phyloP scores from a whole-genome alignment of 108 stramenopile genomes.

The Pseudonitzschia multiseries region DNA sequence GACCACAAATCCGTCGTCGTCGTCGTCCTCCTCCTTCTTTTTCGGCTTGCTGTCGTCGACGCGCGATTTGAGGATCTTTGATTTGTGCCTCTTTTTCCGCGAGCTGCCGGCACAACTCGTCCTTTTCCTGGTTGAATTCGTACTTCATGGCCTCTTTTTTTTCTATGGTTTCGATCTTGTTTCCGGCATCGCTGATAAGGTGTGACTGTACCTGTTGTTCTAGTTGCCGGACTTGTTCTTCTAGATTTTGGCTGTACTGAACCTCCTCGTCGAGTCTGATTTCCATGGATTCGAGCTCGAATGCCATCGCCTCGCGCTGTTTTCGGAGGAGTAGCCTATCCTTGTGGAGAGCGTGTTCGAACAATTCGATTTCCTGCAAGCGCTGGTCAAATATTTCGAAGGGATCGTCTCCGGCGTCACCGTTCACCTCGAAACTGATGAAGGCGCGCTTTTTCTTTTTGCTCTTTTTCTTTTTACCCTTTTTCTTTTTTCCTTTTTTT shows the following conservation, averaged over 20 bases:
- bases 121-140: neutral
- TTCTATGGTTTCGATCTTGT: neutral
- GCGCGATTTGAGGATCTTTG: conserved; percentile 1
- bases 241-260: neutral
- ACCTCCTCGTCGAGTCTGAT: conserved; percentile 20
- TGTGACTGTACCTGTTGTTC: conserved; percentile 1
- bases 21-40: neutral
- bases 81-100: conserved; percentile 5
- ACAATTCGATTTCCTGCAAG: conserved; percentile 3
- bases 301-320: conserved; percentile 17
- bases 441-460: conserved; percentile 4
- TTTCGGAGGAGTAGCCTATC: conserved; percentile 1
- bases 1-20: neutral
- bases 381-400: neutral
- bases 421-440: neutral
- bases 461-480: neutral
- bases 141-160: conserved; percentile 1
- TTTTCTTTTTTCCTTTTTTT: neutral
- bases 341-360: neutral
- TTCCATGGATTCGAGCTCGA: conserved; percentile 19
- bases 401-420: neutral
- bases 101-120: neutral
- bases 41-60: neutral
- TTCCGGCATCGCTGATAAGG: conserved; percentile 5
- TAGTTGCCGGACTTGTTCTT: conserved; percentile 2